Base-by-base conservation (phyloP, 1,284 basidiomycete genomes). In the Microbotryomycetes sp. region DNA sequence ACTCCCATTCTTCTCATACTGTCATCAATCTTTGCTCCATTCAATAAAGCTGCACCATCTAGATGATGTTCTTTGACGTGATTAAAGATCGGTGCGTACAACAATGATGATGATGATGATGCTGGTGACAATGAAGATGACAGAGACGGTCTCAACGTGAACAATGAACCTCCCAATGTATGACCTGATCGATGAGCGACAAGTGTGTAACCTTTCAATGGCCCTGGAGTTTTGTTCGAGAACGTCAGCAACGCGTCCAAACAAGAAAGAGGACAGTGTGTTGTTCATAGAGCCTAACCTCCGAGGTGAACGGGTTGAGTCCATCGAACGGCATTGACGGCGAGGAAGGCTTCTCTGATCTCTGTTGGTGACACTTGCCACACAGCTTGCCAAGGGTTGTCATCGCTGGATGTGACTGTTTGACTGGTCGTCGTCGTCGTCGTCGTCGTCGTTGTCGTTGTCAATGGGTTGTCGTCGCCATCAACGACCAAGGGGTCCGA, bases 161-260 rank as follows among this genome's bases (percentile, higher is more conserved):
- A 98, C 67, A 99, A 88, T 2, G 93, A 92, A 54, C 94, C 96
- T 69, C 96, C 96, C 22, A 99, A 83, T 0, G 91, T 90, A 75
- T 97, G 93, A 0, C 96, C 96, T 14, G 92, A 89, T 67, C 89
- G 89, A 79, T 96, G 97, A 0, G 96, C 93, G 19, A 93, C 96
- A 65, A 99, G 87, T 0, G 94, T 94, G 67, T 97, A 80, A 56
- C 89, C 89, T 73, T 91, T 89, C 69, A 87, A 88, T 77, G 89
- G 89, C 52, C 89, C 89, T 90, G 73, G 42, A 58, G 25, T 52
- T 30, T 6, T n/a, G n/a, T n/a, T n/a, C n/a, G n/a, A n/a, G n/a
- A n/a, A n/a, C n/a, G n/a, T n/a, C n/a, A n/a, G n/a, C n/a, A n/a
- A n/a, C n/a, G n/a, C n/a, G n/a, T n/a, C n/a, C n/a, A n/a, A n/a